These are phyloP conservation scores for Cyclotella atomus DNA, from an alignment of 108 stramenopile species.

Conservation along the genomic window DNA sequence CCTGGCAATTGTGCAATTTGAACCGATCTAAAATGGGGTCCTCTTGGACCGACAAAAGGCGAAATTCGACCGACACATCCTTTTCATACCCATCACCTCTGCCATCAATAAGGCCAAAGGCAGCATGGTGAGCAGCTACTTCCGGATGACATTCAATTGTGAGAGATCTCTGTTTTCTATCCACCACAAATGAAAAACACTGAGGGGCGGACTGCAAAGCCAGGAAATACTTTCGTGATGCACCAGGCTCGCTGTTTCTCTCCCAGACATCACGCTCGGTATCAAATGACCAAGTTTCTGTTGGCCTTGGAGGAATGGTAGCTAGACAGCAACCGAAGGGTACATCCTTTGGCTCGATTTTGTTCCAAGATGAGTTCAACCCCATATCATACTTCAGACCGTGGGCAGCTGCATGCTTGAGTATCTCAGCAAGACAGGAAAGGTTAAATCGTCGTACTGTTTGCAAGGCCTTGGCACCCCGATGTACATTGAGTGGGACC, in stretches of 20 bases:
- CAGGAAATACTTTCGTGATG: slow-evolving; percentile 42
- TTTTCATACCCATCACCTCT: slow-evolving; percentile 41
- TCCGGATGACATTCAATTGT: slow-evolving; percentile 53
- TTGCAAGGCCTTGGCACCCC: slow-evolving; percentile 55
- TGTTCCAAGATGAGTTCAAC: slow-evolving; percentile 47
- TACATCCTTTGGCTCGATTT: slow-evolving; percentile 14
- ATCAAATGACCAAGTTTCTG: slow-evolving; percentile 55
- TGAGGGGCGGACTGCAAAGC: slow-evolving; percentile 49
- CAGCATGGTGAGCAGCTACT: slow-evolving; percentile 72
- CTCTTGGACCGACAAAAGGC: slow-evolving; percentile 52
- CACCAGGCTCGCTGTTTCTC: slow-evolving; percentile 41
- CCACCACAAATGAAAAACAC: slow-evolving; percentile 54
- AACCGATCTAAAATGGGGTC: slow-evolving; percentile 64
- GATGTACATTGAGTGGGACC: slow-evolving; percentile 38
- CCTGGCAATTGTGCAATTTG: slow-evolving; percentile 56
- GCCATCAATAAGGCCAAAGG: slow-evolving; percentile 51
- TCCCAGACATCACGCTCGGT: slow-evolving; percentile 56
- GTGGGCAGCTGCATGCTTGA: slow-evolving; percentile 55
- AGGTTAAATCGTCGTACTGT: slow-evolving; percentile 52
- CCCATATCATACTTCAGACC: slow-evolving; percentile 34
- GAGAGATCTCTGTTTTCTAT: slow-evolving; percentile 30
- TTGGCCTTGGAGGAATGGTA: slow-evolving; percentile 53
- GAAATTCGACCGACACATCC: slow-evolving; percentile 45
- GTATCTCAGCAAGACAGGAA: slow-evolving; percentile 53
- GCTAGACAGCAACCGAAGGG: slow-evolving; percentile 52